phyloP scores from a whole-genome alignment of 1,284 basidiomycete genomes.

The Ustilago esculenta region DNA sequence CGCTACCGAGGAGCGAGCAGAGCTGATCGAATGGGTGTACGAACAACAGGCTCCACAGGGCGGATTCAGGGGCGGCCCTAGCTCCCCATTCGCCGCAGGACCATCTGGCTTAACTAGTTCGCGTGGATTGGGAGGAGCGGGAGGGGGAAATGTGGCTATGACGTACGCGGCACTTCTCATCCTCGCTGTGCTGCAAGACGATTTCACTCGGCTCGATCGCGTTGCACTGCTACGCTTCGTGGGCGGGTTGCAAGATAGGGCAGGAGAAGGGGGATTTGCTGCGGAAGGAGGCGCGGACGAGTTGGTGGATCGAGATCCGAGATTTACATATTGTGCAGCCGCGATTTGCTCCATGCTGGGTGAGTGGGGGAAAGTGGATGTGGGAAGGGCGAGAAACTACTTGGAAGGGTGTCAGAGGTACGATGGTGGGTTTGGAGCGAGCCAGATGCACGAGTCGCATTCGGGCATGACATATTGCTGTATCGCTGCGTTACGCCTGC shows the following conservation, averaged over 20 bases:
- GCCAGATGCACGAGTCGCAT: conserved; percentile 82
- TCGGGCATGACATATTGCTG: conserved; percentile 96
- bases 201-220: conserved; percentile 48
- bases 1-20: conserved; percentile 16
- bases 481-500: conserved; percentile 77
- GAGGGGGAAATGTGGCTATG: conserved; percentile 57
- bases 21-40: conserved; percentile 80
- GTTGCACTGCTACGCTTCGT: conserved; percentile 30
- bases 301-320: conserved; percentile 74
- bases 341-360: conserved; percentile 80
- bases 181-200: conserved; percentile 56
- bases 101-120: not conserved
- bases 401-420: conserved; percentile 76
- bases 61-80: conserved; percentile 47
- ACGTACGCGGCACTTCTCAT: conserved; percentile 60
- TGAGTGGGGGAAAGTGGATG: conserved; percentile 79
- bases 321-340: conserved; percentile 89
- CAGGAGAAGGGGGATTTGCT: conserved; percentile 55
- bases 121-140: not conserved
- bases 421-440: conserved; percentile 90
- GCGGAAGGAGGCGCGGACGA: conserved; percentile 68
- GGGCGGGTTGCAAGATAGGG: conserved; percentile 33
- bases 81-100: too few species aligned
- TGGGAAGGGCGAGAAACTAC: conserved; percentile 74
- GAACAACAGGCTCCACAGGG: conserved; percentile 74